Evolutionary conservation across 768 basidiomycete genomes (phyloP), one percentile per base, ranked within the genome.

Genomic region (Chalciporus chontae): DNA sequence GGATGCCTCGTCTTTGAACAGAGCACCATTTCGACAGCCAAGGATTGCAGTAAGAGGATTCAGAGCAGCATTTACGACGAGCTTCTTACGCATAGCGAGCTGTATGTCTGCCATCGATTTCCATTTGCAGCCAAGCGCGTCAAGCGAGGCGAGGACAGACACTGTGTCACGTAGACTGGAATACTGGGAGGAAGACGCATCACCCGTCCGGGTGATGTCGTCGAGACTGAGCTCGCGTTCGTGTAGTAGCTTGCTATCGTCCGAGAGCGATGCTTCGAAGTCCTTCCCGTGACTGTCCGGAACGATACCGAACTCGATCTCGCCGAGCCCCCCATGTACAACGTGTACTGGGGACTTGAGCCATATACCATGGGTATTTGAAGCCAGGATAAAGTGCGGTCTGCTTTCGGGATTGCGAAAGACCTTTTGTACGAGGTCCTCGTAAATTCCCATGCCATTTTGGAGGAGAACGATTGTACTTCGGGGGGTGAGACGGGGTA

Each of bases 381-480:
- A 81, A 13, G 85, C 85, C 46, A 95, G 70, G 55, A 98, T 78
- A 63, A 98, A 92, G 59, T 89, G 84, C 11, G 94, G 94, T 32
- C 94, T 81, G 24, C 75, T 72, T 29, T 74, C 65, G 19, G 84
- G 77, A 64, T 93, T 86, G 17, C 77, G 84, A 66, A 93, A 98
- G 38, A 92, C 58, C 6, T 76, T 58, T 6, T 70, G 61, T 15
- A 90, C 65, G 42, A 96, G 75, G 52, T 81, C 71, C 48, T 98
- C 94, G 66, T 92, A 90, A 8, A 94, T 71, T 10, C 93, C 95
- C 84, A 96, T 89, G 21, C 95, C 95, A 64, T 95, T 95, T 62
- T 95, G 90, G 46, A 97, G 69, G n/a, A 99, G 78, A 3, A 95
- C 89, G 55, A 98, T 83, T 31, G 94, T 95, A 39, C 85, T 87